Base-by-base conservation (phyloP, 805 yeast genomes). In the Suhomyces faveliae region DNA sequence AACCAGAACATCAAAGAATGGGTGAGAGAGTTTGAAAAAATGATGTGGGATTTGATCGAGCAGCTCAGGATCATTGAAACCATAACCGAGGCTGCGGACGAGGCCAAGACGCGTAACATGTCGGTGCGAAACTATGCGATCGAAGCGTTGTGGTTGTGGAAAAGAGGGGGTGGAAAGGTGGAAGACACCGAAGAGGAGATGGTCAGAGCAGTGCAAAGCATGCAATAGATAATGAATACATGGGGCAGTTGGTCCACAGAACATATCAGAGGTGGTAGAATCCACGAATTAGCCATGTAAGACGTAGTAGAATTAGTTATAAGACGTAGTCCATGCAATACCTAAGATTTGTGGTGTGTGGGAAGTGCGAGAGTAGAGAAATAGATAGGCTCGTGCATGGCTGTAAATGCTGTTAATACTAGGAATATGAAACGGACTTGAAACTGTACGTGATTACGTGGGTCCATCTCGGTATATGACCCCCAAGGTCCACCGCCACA, bases 111-210 rank as follows among this genome's bases (percentile, higher is more conserved):
- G 0, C 71, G 67, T 13, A 88, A 87, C 62, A 50, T 91, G 24
- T 85, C 91, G 29, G 90, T 90, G 1, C 73, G 87, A 56, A 87
- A 80, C 55, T 88, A 89, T 62, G 96, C 97, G 0, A 75, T 86
- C 24, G 97, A 91, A 55, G 96, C 97, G 0, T 73, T 91, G 29
- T 91, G 96, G 96, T 67, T 91, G 45, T 89, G 96, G 94, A 84
- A 77, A 55, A 67, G 76, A 55, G 80, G 78, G 1, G 79, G 79
- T 0, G 81, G 78, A 50, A 61, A 57, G 50, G 56, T 66, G 51
- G 53, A 52, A 37, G 43, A 51, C 41, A 54, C 51, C 17, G 68
- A 64, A 46, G 68, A 62, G 38, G 68, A 68, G 33, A 56, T 68
- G 11, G 55, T 61, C 1, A 59, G 58, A 42, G 55, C 56, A 20